These are phyloP conservation scores for Beta corolliflora DNA, from an alignment of 179 eudicot genomes.

Conservation along the genomic window DNA sequence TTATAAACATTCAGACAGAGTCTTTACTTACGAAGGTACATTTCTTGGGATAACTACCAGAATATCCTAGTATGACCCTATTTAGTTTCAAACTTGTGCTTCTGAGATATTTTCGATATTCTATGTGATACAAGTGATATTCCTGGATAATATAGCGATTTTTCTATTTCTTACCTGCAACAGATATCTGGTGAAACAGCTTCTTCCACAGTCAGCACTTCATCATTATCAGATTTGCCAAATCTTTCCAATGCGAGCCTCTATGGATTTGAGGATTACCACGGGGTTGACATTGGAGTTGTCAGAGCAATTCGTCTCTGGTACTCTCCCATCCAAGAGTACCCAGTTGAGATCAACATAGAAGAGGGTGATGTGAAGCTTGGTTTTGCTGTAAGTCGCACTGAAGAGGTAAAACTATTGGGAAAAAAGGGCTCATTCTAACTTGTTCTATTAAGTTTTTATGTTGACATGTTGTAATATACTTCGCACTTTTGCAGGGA, in stretches of 20 bases:
- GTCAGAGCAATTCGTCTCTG: slow-evolving; percentile 90
- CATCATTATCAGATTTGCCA: slow-evolving; percentile 73
- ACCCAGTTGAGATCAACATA: slow-evolving; percentile 57
- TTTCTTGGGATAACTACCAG: neutral
- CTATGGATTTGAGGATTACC: slow-evolving; percentile 95
- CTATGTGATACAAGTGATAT: neutral
- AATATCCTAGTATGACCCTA: neutral
- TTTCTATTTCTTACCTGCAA: slow-evolving; percentile 13
- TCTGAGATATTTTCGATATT: neutral
- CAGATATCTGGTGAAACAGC: slow-evolving; percentile 91
- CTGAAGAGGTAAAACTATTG: slow-evolving; percentile 53
- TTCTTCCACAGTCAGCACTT: slow-evolving; percentile 67
- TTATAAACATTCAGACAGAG: slow-evolving; percentile 79
- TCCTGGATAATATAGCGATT: no score
- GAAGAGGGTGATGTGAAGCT: slow-evolving; percentile 65
- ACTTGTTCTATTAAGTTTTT: neutral
- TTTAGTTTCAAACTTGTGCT: neutral
- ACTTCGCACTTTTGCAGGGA: slow-evolving; percentile 46
- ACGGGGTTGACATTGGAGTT: slow-evolving; percentile 88
- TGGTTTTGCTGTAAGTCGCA: slow-evolving; percentile 80
- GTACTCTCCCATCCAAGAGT: slow-evolving; percentile 81
- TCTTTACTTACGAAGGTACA: slow-evolving; percentile 86
- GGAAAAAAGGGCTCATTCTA: no score
- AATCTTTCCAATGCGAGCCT: slow-evolving; percentile 74
- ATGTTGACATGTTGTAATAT: neutral